phyloP scores from a whole-genome alignment of 2,329 filamentous ascomycete genomes.

The Microdochium nivale region DNA sequence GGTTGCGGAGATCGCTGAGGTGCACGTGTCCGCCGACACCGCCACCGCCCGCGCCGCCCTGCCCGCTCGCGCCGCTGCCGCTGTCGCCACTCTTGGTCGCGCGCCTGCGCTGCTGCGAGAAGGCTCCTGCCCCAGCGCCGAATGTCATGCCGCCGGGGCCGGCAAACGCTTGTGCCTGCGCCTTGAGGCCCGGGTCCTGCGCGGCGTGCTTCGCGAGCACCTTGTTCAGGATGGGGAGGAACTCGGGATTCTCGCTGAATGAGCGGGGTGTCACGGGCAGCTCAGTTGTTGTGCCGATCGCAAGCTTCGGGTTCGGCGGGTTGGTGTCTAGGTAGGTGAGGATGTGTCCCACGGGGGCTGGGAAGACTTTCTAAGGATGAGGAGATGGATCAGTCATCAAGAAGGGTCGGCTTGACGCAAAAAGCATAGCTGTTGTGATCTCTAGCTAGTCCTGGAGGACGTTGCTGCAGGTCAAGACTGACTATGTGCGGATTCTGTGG shows the following conservation, averaged over 20 bases:
- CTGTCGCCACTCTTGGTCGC: slow-evolving; percentile 27
- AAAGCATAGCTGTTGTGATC: slow-evolving; percentile 10
- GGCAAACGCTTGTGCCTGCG: slow-evolving; percentile 52
- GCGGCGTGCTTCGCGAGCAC: slow-evolving; percentile 47
- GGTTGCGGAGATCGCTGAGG: slow-evolving; percentile 54
- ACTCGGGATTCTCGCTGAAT: slow-evolving; percentile 50
- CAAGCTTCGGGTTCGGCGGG: slow-evolving; percentile 43
- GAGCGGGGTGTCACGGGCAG: slow-evolving; percentile 53
- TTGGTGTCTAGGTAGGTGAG: slow-evolving; percentile 51
- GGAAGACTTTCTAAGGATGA: slow-evolving; percentile 47
- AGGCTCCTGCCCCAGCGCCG: slow-evolving; percentile 42
- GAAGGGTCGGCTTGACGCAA: background rate
- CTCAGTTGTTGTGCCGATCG: slow-evolving; percentile 49
- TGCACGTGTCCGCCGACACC: slow-evolving; percentile 57
- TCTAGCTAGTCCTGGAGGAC: too few relatives aligned
- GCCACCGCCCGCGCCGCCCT: slow-evolving; percentile 52
- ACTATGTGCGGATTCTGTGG: slow-evolving; percentile 46
- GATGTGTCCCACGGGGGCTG: slow-evolving; percentile 38
- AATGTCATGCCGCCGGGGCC: slow-evolving; percentile 45
- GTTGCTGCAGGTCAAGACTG: slow-evolving; percentile 15
- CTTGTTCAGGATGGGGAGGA: slow-evolving; percentile 49
- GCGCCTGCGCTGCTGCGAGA: slow-evolving; percentile 29
- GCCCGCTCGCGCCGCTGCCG: slow-evolving; percentile 47
- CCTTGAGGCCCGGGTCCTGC: slow-evolving; percentile 44
- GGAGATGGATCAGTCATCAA: background rate